Evolutionary conservation across 306 rosid genomes (phyloP), one percentile per base, ranked within the genome.

Genomic region (Cyamopsis tetragonoloba): DNA sequence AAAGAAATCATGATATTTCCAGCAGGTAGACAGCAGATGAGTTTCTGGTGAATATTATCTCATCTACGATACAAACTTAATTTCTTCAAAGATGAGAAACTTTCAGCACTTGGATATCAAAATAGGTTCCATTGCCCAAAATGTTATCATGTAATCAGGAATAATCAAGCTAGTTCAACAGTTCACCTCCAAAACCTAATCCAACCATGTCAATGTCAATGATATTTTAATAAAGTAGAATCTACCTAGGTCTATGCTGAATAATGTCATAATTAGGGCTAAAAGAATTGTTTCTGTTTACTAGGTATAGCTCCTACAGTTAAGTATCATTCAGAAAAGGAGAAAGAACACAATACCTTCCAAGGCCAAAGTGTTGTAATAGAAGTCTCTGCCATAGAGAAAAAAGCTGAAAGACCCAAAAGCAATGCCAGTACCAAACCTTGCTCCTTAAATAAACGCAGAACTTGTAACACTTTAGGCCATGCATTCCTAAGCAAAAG

Each of bases 351-450:
- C 17, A 27, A 49, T 82, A 95, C 99, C 96, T 95, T 95, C 99
- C 99, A 95, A 72, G 99, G 99, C 99, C 99, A 95, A 53, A 95
- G 88, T 2, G 96, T 95, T 30, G 97, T 95, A 70, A 95, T 95
- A 23, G 99, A 86, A 68, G 99, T 95, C 95, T 95, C 99, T 0
- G 97, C 99, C 95, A 95, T 72, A n/a, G 99, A 95, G 86, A 95
- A 95, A 79, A 95, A 90, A 0, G 99, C 99, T 0, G 99, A 95
- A 66, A 95, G 95, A 28, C 97, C 92, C 83, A 95, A 78, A 75
- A 95, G 99, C 68, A 84, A 18, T 0, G 88, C 95, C 83, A 95
- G 70, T 27, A 95, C 11, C 80, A 95, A 65, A 6, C 99, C 99
- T 64, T 95, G 99, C 78, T 95, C 99, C 82, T 90, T 95, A 73